phyloP scores from a whole-genome alignment of 2,329 filamentous ascomycete species.

The Cyphellophora europaea region DNA sequence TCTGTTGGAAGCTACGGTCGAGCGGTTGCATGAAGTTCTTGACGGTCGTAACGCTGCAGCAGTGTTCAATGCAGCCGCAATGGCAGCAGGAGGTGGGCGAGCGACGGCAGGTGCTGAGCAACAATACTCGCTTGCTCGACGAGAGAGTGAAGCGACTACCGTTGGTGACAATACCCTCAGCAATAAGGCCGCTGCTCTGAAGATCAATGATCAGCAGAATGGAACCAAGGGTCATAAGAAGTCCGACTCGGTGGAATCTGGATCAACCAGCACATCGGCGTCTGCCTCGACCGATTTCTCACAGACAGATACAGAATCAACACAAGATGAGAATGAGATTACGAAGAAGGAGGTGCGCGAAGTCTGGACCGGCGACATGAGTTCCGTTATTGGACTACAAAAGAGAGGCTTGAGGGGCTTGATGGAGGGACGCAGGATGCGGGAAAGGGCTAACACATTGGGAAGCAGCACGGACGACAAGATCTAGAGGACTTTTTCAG shows the following conservation, averaged over 20 bases:
- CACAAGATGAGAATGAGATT: constrained; percentile 7
- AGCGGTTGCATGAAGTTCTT: constrained; percentile 77
- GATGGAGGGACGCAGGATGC: constrained; percentile 86
- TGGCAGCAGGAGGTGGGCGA: constrained; percentile 89
- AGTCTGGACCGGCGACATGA: constrained; percentile 66
- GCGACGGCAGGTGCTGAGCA: too few species aligned
- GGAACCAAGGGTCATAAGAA: constrained; percentile 14
- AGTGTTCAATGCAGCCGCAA: constrained; percentile 95
- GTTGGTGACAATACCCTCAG: constrained; percentile 7
- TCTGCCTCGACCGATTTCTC: constrained; percentile 18
- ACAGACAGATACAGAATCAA: constrained; percentile 15
- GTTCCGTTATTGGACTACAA: constrained; percentile 85
- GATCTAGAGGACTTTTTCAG: too few species aligned
- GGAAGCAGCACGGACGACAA: background rate
- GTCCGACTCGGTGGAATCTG: constrained; percentile 15
- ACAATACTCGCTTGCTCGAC: constrained; percentile 28
- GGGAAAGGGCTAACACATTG: constrained; percentile 42
- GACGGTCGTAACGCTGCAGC: constrained; percentile 92
- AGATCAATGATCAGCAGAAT: constrained; percentile 10
- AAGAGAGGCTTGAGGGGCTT: constrained; percentile 84
- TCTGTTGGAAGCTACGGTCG: constrained; percentile 82
- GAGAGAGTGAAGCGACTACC: constrained; percentile 15
- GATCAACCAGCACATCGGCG: constrained; percentile 15
- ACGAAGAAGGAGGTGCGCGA: constrained; percentile 33
- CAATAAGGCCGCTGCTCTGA: constrained; percentile 3